Conservation (phyloP, 805 yeast species). For the Candida nemodendra region DNA sequence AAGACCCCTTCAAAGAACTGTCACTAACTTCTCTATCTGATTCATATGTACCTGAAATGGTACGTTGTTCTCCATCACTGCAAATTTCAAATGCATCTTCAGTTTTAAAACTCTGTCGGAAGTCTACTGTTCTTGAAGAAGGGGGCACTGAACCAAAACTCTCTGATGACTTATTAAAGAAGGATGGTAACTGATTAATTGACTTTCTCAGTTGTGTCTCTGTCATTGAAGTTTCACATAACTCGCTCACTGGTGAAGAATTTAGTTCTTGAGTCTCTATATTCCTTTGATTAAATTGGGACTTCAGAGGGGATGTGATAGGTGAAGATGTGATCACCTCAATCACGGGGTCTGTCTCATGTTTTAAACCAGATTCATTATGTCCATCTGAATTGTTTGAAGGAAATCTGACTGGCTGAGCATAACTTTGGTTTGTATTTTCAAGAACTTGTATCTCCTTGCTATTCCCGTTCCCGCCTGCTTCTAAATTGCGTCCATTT, state of each 20-base stretch:
- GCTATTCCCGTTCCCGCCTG: constrained; percentile 1
- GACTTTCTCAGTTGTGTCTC: constrained; percentile 7
- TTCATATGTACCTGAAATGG: not conserved
- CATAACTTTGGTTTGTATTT: constrained; percentile 14
- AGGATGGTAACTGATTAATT: constrained; percentile 16
- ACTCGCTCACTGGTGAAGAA: constrained; percentile 6
- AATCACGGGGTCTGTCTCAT: constrained; percentile 6
- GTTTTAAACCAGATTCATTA: not conserved
- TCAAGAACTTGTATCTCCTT: constrained; percentile 23
- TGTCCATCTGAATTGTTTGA: not conserved
- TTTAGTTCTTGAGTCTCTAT: constrained; percentile 4
- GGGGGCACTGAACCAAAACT: not conserved
- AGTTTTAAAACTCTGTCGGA: not conserved
- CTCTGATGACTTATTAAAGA: constrained; percentile 1
- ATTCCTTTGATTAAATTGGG: not conserved
- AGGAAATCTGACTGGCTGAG: constrained; percentile 10
- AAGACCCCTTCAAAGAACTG: not conserved
- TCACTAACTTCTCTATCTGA: not conserved
- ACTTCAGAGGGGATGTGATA: constrained; percentile 5
- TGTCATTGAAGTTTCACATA: not conserved
- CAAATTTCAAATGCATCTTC: constrained; percentile 1
- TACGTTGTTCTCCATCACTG: constrained; percentile 4
- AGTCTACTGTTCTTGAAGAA: not conserved
- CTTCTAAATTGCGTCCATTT: no score
- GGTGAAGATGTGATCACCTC: constrained; percentile 24